Evolutionary conservation across 1,284 basidiomycete genomes (phyloP), one percentile per base, ranked within the genome.

Genomic region (Volvariella surrecta): DNA sequence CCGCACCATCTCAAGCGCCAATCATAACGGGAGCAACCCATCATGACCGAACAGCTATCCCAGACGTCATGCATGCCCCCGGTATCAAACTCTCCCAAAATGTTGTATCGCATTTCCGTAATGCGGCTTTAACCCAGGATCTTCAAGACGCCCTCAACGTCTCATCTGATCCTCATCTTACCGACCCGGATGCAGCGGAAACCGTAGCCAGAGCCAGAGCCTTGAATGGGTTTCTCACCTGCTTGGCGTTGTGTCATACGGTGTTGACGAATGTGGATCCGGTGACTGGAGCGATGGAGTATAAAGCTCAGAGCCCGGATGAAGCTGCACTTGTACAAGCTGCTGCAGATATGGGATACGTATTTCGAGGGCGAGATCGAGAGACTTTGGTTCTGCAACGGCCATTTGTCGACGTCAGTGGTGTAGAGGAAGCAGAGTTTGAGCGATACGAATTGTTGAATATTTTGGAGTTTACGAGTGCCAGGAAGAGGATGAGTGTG

Each of bases 241-340:
- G 90, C n/a, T 74, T 99, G 31, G 87, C 86, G 32, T 75, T 99
- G 2, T 99, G 96, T 63, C 96, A 99, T 63, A 97, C 94, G 0
- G 95, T 94, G n/a, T 73, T 98, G 37, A 82, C 89, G 0, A 73
- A 74, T 13, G 72, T 86, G 39, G 74, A 89, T 56, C 71, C 74
- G 0, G 66, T 70, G 24, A 83, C 83, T 0, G 86, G 86, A 37
- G 71, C 71, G 19, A 78, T 97, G 47, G 79, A 88, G 58, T 99
- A 96, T 74, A 97, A 96, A 66, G 93, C 95, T 2, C 95, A 98
- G 63, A 89, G 84, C 18, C 96, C 96, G 1, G 96, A 99, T 58
- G 96, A 99, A 68, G 88, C 91, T 2, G 96, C 95, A 8, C 78
- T 99, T n/a, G 95, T 99, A 1, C 92, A 96, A 63, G 91, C 92